Percentiles rank a stretch among this genome's conserved stretches.
Evolutionary conservation across 306 rosid genomes (phyloP).

Genomic region (Prunus mira): DNA sequence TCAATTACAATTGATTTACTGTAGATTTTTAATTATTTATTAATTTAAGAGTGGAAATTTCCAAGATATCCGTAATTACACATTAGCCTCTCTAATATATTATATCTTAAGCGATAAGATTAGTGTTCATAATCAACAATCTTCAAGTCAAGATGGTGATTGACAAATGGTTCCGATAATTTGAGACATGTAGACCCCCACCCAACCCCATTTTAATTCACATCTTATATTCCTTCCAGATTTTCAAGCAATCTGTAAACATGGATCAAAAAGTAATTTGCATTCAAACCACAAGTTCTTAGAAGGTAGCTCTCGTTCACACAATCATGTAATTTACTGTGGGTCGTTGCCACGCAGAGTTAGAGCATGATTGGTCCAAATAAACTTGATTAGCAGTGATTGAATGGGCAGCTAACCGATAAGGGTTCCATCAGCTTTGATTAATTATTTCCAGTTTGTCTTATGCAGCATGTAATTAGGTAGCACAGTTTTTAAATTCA

Average conservation of each 20-base stretch:
- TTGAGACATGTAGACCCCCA: constrained; percentile 48
- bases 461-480: constrained; percentile 32
- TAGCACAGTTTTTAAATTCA: constrained; percentile 33
- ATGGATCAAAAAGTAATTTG: neutral
- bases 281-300: constrained; percentile 24
- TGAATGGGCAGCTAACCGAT: constrained; percentile 11
- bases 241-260: neutral
- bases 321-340: constrained; percentile 14
- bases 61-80: constrained; percentile 17
- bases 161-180: constrained; percentile 44
- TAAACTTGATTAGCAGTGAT: constrained; percentile 4
- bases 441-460: constrained; percentile 36
- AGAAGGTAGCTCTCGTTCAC: constrained; percentile 26
- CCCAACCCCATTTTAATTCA: constrained; percentile 15
- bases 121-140: constrained; percentile 28
- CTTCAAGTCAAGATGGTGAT: constrained; percentile 32
- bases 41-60: neutral
- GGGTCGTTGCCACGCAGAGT: neutral
- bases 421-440: constrained; percentile 18
- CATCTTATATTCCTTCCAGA: neutral
- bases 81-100: constrained; percentile 8
- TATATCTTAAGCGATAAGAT: constrained; percentile 53
- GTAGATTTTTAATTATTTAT: neutral
- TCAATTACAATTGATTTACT: constrained; percentile 13
- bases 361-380: constrained; percentile 24